phyloP scores from a whole-genome alignment of 345 rosid genomes.

The Noccaea bulbosa region DNA sequence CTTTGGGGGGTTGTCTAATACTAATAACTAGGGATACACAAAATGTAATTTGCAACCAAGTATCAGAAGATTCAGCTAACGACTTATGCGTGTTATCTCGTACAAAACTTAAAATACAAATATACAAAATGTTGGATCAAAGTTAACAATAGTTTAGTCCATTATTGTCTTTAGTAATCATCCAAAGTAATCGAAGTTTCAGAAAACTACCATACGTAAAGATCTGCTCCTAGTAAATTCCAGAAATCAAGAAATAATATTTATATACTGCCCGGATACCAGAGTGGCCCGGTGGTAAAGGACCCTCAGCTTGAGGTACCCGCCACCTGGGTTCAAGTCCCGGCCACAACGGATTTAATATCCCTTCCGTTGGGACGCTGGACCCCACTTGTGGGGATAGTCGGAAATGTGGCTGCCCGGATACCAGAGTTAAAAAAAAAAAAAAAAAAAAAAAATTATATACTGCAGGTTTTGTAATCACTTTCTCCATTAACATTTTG shows the following conservation, averaged over 20 bases:
- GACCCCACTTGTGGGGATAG: too few relatives aligned
- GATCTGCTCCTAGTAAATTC: not conserved
- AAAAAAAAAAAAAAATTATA: too few relatives aligned
- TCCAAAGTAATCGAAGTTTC: not conserved
- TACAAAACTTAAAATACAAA: not conserved
- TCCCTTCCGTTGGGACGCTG: too few relatives aligned
- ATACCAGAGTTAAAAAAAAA: too few relatives aligned
- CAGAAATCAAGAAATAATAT: not conserved
- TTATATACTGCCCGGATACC: too few relatives aligned
- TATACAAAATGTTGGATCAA: not conserved
- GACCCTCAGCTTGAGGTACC: too few relatives aligned
- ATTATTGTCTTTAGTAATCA: not conserved
- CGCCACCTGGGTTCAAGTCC: too few relatives aligned
- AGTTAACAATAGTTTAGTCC: conserved; percentile 5
- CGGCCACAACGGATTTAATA: too few relatives aligned
- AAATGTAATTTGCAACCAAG: not conserved
- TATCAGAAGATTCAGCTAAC: not conserved
- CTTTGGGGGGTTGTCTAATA: not conserved
- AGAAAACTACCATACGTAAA: not conserved
- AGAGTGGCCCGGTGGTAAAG: too few relatives aligned
- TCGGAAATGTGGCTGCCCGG: too few relatives aligned
- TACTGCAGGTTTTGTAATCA: not conserved
- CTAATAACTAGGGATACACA: not conserved
- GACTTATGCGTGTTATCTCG: too few relatives aligned
- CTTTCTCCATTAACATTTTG: too few relatives aligned